These are phyloP conservation scores for Entoloma clypeatum DNA, from an alignment of 1,284 basidiomycete species.

Conservation along the genomic window DNA sequence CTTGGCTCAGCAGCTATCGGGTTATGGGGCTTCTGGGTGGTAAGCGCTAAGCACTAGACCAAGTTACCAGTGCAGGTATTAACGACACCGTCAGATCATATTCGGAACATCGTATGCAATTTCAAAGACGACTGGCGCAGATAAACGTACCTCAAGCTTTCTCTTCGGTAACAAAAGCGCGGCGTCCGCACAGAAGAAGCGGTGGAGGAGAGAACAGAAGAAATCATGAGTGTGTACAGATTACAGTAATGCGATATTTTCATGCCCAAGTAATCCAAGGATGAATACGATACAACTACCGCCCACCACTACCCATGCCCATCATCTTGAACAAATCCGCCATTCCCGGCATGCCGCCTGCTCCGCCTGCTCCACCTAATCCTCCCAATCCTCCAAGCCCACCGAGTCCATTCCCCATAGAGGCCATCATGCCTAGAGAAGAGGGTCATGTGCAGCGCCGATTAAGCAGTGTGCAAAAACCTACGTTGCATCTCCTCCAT, in stretches of 20 bases:
- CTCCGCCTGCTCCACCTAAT: constrained; percentile 51
- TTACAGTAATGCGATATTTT: constrained; percentile 6
- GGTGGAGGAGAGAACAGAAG: constrained; percentile 45
- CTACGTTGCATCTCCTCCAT: constrained; percentile 86
- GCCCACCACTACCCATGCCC: constrained; percentile 60
- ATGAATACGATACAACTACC: constrained; percentile 1
- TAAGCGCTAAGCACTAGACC: constrained; percentile 33
- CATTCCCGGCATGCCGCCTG: constrained; percentile 64
- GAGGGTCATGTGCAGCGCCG: constrained; percentile 6
- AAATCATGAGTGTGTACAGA: background rate
- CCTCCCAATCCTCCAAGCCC: constrained; percentile 59
- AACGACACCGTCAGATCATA: constrained; percentile 42
- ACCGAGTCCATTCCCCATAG: constrained; percentile 66
- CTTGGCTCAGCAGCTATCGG: constrained; percentile 49
- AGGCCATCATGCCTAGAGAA: constrained; percentile 73
- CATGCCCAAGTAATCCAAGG: constrained; percentile 1
- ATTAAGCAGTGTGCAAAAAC: constrained; percentile 18
- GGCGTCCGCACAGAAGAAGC: constrained; percentile 67
- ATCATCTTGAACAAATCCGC: constrained; percentile 82
- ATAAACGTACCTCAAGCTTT: constrained; percentile 75
- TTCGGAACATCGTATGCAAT: constrained; percentile 54
- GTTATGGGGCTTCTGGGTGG: constrained; percentile 69
- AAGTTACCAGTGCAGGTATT: background rate
- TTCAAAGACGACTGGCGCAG: constrained; percentile 72
- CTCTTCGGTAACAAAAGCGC: constrained; percentile 73